Percentiles rank a stretch among this genome's conserved stretches.
Conservation (phyloP, 148 eudicot genomes). For the Salicornia ramosissima region DNA sequence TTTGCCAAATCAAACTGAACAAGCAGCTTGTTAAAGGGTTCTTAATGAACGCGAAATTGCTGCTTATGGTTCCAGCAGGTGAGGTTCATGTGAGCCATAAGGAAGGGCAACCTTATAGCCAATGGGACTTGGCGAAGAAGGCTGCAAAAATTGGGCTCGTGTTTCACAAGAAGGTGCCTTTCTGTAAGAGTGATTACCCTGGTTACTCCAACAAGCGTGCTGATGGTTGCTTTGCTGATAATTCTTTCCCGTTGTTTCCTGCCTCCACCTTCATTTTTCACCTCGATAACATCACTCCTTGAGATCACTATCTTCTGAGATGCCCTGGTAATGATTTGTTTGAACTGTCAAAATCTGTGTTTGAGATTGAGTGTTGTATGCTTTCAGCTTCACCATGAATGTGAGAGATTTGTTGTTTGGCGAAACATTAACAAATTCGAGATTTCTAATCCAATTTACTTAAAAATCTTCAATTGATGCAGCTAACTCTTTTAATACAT, state of each 20-base stretch:
- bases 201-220: slow-evolving; percentile 45
- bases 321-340: slow-evolving; percentile 1
- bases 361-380: background rate
- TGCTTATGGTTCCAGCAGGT: slow-evolving; percentile 26
- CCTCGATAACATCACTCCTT: slow-evolving; percentile 11
- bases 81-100: slow-evolving; percentile 40
- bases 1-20: slow-evolving; percentile 29
- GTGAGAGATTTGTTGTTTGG: background rate
- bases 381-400: background rate
- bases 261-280: slow-evolving; percentile 40
- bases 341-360: background rate
- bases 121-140: slow-evolving; percentile 42
- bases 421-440: background rate
- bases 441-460: background rate
- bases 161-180: slow-evolving; percentile 30
- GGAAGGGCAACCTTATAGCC: slow-evolving; percentile 33
- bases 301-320: background rate
- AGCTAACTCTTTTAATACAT: background rate
- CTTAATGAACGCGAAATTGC: slow-evolving; percentile 32
- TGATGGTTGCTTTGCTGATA: slow-evolving; percentile 32
- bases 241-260: slow-evolving; percentile 32
- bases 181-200: slow-evolving; percentile 32
- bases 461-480: background rate
- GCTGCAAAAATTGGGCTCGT: slow-evolving; percentile 33
- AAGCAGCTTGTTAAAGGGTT: slow-evolving; percentile 39